Base-by-base conservation (phyloP, 2,329 filamentous ascomycete species). In the Ciborinia camelliae region DNA sequence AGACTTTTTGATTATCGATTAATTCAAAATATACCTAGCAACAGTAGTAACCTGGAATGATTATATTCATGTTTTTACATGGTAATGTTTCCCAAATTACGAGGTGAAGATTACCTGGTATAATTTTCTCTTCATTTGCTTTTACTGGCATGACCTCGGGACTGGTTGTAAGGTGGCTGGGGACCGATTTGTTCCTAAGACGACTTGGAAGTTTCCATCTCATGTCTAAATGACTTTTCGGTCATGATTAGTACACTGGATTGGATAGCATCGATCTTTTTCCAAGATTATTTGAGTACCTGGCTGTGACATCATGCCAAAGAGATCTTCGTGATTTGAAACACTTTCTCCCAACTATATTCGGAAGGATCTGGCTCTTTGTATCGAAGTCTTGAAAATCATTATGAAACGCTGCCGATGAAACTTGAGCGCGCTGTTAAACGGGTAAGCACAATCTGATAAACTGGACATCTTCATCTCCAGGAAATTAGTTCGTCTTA, bases 401-500 rank as follows among this genome's bases (percentile, higher is more conserved):
- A 4, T 12, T 47, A 10, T 12, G 14, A 58, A 47, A 26, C 28
- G 41, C 41, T 47, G 18, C 14, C 3, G 14, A 47, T 23, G 41
- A 26, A 58, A 45, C 26, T 12, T 18, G 7, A 43, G 7, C 45
- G 6, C 23, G 8, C 12, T 57, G 26, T 28, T 32, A 30, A 32
- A 2, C 12, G 20, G 39, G 10, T 23, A 20, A 9, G 32, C 6
- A 45, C 3, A 12, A 32, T 37, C 28, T 58, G 26, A 35, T 58
- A 4, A 32, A 32, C 20, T 23, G 28, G 28, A 18, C 28, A 15
- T 57, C 54, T 57, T 45, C 28, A 57, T 58, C 54, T 32, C 37
- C 37, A 26, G 20, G 30, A 48, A 50, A 60, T 50, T 60, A 50
- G 43, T 35, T 60, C 43, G n/a, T 35, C 30, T 26, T 48, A n/a